Base-by-base conservation (phyloP, 2,329 filamentous ascomycete genomes). In the Colletotrichum cuscutae region DNA sequence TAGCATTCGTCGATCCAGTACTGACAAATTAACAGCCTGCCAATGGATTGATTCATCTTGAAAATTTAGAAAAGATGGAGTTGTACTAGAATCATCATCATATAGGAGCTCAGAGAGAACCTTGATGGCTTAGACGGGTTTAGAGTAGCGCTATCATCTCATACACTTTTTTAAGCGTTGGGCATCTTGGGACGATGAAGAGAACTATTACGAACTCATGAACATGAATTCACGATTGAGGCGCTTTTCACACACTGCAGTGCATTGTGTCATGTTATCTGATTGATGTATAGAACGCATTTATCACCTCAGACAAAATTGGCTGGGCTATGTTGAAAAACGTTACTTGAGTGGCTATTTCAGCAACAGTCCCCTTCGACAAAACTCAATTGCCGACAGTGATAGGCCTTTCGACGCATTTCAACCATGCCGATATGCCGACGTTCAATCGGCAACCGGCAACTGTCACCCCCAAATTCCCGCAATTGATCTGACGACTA, bases 21-120 rank as follows among this genome's bases (percentile, higher is more conserved):
- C 77, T 81, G 66, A 79, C 57, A 6, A 70, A 65, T 32, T 15
- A 22, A 37, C 77, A 92, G 91, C 90, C 91, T 30, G 86, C 89
- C 1, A 92, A 92, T 76, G 90, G 90, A 2, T 80, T 92, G 63
- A 89, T 92, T 68, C 89, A 92, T 77, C 83, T 93, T 2, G 89
- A 91, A 78, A 87, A 92, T 76, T 83, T 93, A 4, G 89, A 91
- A 77, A 87, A 85, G 74, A 83, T 86, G 80, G 83, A 86, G 57
- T 70, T 85, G 24, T 83, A 83, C 60, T 77, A 67, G 52, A 22
- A 35, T 26, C 42, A 5, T 5, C 5, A 8, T 37, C 19, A 5
- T 61, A 30, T 61, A 26, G 19, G 11, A 19, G 26, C 24, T 11
- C 24, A 49, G 7, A 28, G 60, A 53, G 61, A 54, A 63, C 61